Evolutionary conservation across 192 early-diverging fungal genomes (phyloP), one percentile per base, ranked within the genome.

Genomic region (Lunasporangiospora selenospora): DNA sequence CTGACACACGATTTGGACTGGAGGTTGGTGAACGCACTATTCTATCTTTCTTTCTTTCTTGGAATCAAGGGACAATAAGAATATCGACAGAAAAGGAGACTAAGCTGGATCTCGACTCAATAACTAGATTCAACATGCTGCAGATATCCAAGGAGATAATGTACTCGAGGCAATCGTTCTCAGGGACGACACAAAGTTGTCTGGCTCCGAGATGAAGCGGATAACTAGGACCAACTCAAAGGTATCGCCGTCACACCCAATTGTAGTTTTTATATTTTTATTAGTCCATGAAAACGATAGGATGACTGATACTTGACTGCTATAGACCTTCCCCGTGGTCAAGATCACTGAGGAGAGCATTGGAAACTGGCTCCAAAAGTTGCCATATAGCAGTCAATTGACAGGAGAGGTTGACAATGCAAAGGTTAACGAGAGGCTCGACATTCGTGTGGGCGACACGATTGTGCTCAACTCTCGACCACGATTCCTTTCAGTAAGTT

Each of bases 1-100:
- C 95, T 0, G 93, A 97, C 69, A 87, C 87, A 2, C 77, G 95
- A 26, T 94, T 88, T 77, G 91, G 81, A 13, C 75, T 97, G 54
- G 86, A 92, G 82, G 84, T 91, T 48, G 54, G 7, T 19, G 16
- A 5, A 11, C 5, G 31, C 7, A 44, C 10, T 0, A 1, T 2
- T 43, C 7, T 52, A 39, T 7, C 23, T 13, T 9, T 15, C n/a
- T 18, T 26, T 64, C 11, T 44, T 19, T 21, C 31, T 29, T 40
- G 38, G 23, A 36, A 46, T 56, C 29, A 16, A 21, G 15, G 37
- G 40, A 49, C 21, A 41, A 41, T 21, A 27, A n/a, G n/a, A n/a
- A n/a, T n/a, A 45, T 49, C 18, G 29, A 10, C 3, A 8, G 43
- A 51, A 16, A 57, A 24, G n/a, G 24, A 49, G 15, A 21, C 47